phyloP scores from a whole-genome alignment of 2,329 filamentous ascomycete species.

The Aspergillus neotritici region DNA sequence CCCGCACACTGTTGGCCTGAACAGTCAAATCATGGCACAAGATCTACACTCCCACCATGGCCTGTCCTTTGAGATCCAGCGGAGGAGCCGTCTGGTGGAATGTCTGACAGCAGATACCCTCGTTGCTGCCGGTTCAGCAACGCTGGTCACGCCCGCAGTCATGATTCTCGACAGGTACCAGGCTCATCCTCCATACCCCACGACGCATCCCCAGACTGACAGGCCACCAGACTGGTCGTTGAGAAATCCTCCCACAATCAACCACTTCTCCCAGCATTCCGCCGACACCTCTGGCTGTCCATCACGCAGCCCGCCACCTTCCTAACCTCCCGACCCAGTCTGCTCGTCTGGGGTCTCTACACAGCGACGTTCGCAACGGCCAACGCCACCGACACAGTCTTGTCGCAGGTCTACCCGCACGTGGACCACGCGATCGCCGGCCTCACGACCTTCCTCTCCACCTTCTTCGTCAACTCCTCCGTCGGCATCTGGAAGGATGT shows the following conservation, averaged over 20 bases:
- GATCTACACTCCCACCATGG: slow-evolving; percentile 19
- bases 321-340: slow-evolving; percentile 37
- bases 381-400: slow-evolving; percentile 72
- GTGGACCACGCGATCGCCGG: slow-evolving; percentile 62
- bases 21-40: slow-evolving; percentile 20
- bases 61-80: slow-evolving; percentile 22
- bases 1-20: background rate
- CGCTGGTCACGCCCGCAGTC: slow-evolving; percentile 71
- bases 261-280: slow-evolving; percentile 29
- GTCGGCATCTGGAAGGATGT: slow-evolving; percentile 78
- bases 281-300: slow-evolving; percentile 30
- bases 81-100: slow-evolving; percentile 31
- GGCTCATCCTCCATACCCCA: background rate
- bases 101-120: slow-evolving; percentile 57
- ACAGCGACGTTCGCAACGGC: slow-evolving; percentile 82
- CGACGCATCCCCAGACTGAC: slow-evolving; percentile 7
- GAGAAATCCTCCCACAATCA: slow-evolving; percentile 36
- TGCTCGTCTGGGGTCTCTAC: slow-evolving; percentile 55
- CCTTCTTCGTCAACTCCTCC: slow-evolving; percentile 68
- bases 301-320: slow-evolving; percentile 34
- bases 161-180: slow-evolving; percentile 73
- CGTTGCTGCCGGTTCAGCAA: slow-evolving; percentile 64
- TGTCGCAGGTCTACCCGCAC: slow-evolving; percentile 52
- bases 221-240: slow-evolving; percentile 34
- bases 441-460: slow-evolving; percentile 69